phyloP scores from a whole-genome alignment of 1,284 basidiomycete species.

The Earliella scabrosa region DNA sequence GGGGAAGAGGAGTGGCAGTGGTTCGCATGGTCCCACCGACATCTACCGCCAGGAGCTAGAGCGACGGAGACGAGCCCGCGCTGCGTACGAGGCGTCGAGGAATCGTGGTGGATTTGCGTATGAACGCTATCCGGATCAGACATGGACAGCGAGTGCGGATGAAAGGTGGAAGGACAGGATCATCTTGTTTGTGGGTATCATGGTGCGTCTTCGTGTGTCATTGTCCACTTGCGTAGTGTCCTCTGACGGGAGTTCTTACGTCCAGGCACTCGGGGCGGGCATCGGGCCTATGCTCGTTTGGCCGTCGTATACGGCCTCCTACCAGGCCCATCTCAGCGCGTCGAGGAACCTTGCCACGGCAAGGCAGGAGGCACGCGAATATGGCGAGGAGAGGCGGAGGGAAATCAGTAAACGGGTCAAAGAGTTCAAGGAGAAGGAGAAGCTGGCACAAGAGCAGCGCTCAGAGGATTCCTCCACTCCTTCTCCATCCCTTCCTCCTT shows the following conservation, averaged over 20 bases:
- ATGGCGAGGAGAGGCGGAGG: constrained; percentile 43
- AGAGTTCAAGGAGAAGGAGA: constrained; percentile 30
- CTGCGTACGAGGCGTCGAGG: constrained; percentile 19
- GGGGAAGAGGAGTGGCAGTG: constrained; percentile 20
- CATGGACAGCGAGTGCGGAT: constrained; percentile 30
- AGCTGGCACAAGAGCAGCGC: background rate
- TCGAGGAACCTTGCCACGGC: constrained; percentile 48
- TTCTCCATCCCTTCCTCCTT: background rate
- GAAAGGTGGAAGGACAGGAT: constrained; percentile 46
- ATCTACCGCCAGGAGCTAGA: constrained; percentile 44
- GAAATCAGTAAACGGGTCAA: constrained; percentile 44
- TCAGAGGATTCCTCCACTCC: background rate
- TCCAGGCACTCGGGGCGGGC: constrained; percentile 39
- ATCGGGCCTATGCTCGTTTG: constrained; percentile 37
- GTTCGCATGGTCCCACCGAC: constrained; percentile 27
- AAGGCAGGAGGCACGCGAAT: constrained; percentile 43
- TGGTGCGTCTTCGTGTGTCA: constrained; percentile 34
- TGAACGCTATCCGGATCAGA: constrained; percentile 8
- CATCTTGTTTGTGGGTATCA: constrained; percentile 42
- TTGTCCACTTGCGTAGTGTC: background rate
- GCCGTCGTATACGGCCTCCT: constrained; percentile 24
- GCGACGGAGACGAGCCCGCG: constrained; percentile 37
- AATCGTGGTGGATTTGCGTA: background rate
- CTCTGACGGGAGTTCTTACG: background rate
- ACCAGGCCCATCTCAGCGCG: constrained; percentile 38